Base-by-base conservation (phyloP, 2,329 filamentous ascomycete species). In the Aspergillus unguis region DNA sequence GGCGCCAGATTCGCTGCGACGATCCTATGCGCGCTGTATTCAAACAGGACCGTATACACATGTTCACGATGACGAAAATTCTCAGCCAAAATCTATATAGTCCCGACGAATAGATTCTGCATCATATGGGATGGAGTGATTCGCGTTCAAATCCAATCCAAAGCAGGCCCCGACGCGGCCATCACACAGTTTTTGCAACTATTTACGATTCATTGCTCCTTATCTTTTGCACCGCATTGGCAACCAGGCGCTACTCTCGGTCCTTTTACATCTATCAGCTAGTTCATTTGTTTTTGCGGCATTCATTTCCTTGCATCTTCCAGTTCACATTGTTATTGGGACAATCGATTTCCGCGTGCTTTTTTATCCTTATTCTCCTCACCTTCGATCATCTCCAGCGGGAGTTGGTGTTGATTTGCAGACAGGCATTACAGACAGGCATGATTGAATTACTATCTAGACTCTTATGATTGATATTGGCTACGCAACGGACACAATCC, bases 21-120 rank as follows among this genome's bases (percentile, higher is more conserved):
- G 90, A 95, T 26, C 85, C 84, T 62, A 87, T 99, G 87, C 85
- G 89, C 55, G 87, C 88, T 5, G 88, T 99, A 6, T 99, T 99
- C 77, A 95, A 95, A 71, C 83, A 88, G 65, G 84, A 91, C 65
- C 88, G 83, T 65, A 88, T 99, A 45, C 90, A 97, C 73, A 99
- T 99, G 94, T 99, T 99, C 73, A 92, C 90, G 62, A 97, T 99
- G 92, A 97, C 96, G 78, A 96, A 96, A 78, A 83, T 96, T 11
- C 84, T 97, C 8, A 90, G 89, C 58, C 86, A 87, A 68, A 92
- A 97, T 66, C 79, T 97, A 36, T 96, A 95, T 67, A 88, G 87
- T 2, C 80, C 89, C 44, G 90, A 92, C 48, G 90, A 94, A 70
- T 84, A 69, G 58, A 41, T 45, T 9, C 43, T 42, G 25, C 40